These are phyloP conservation scores for Solanum chiquidenum DNA, from an alignment of 257 asterid genomes.

Conservation along the genomic window DNA sequence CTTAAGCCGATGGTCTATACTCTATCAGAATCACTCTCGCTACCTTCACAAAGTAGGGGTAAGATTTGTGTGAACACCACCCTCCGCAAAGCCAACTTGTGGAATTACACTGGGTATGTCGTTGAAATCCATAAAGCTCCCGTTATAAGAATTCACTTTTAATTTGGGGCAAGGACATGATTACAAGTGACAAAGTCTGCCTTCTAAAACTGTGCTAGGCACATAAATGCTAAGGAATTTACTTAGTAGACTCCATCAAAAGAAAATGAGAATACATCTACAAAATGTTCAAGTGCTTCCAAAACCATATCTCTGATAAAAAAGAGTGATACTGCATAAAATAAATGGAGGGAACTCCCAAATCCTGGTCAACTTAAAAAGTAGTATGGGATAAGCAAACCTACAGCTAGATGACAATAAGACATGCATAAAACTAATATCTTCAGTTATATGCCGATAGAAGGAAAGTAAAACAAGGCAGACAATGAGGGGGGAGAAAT, in stretches of 20 bases:
- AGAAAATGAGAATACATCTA: neutral
- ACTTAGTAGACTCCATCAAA: neutral
- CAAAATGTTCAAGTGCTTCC: neutral
- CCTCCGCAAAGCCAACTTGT: neutral
- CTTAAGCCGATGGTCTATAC: neutral
- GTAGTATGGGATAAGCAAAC: neutral
- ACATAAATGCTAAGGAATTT: neutral
- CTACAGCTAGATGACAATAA: neutral
- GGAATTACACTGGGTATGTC: neutral
- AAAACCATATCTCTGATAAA: neutral
- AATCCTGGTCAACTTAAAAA: neutral
- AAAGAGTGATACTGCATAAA: neutral
- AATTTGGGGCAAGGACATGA: neutral
- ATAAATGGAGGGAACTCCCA: neutral
- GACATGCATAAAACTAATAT: neutral
- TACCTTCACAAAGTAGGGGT: neutral
- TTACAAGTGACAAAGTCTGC: neutral
- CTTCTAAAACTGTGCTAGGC: neutral
- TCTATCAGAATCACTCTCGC: neutral
- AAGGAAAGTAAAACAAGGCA: neutral
- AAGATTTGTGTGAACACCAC: neutral
- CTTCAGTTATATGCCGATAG: neutral
- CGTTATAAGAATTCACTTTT: neutral
- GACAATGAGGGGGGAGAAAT: neutral
- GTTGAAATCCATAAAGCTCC: neutral